These are phyloP conservation scores for Penicillium sp. DNA, from an alignment of 2,329 filamentous ascomycete species.

Conservation along the genomic window DNA sequence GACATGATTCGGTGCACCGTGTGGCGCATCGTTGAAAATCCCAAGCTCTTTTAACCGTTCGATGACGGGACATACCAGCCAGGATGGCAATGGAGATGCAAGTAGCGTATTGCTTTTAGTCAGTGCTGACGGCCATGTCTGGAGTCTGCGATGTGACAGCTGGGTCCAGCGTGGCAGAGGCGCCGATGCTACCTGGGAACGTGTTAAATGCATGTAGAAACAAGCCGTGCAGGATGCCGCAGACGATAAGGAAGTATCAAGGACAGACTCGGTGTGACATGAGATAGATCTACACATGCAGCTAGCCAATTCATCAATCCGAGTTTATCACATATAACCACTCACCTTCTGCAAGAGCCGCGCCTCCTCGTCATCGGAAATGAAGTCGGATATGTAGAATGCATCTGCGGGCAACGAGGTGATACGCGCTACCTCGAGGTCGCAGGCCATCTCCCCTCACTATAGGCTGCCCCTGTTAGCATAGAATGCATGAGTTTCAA, in stretches of 20 bases:
- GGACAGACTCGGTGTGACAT: background rate
- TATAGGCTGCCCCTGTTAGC: background rate
- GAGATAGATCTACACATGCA: background rate
- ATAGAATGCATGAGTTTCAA: too few relatives aligned
- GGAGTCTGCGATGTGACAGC: conserved; percentile 80
- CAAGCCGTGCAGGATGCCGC: background rate
- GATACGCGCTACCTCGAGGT: conserved; percentile 32
- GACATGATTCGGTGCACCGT: conserved; percentile 78
- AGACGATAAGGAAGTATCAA: background rate
- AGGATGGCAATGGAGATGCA: conserved; percentile 63
- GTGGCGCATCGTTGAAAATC: conserved; percentile 62
- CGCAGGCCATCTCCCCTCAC: conserved; percentile 7
- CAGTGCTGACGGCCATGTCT: conserved; percentile 83
- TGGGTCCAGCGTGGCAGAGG: conserved; percentile 78
- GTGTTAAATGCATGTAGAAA: background rate
- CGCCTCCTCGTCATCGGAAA: conserved; percentile 68
- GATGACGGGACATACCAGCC: conserved; percentile 67
- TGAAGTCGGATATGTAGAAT: conserved; percentile 84
- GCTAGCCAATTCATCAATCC: background rate
- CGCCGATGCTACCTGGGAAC: conserved; percentile 46
- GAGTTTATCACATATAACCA: background rate
- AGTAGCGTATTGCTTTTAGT: conserved; percentile 70
- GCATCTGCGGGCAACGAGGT: conserved; percentile 44
- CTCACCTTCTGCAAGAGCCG: conserved; percentile 64
- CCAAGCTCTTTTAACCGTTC: conserved; percentile 45